Base-by-base conservation (phyloP, 2,329 filamentous ascomycete species). In the Stachybotrys chlorohalonatus region DNA sequence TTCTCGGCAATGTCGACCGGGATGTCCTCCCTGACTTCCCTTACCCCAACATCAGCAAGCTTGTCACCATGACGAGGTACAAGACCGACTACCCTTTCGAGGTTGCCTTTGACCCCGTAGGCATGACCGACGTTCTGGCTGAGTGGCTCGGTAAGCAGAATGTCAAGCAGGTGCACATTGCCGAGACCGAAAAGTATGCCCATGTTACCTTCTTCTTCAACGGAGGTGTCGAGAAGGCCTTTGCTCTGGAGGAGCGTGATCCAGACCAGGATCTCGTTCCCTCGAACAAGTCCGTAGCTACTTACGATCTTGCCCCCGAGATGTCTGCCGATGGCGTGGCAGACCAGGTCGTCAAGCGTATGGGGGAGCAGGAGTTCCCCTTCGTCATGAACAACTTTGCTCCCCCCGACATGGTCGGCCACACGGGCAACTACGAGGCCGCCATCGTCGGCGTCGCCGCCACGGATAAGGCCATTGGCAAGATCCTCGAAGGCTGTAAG, bases 321-420 rank as follows among this genome's bases (percentile, higher is more conserved):
- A 99, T 99, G 94, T 95, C 90, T 66, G 93, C 92, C 62, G 89
- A 86, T 63, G 88, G 81, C 49, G 94, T 99, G 13, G 94, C 90
- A 52, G 82, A 95, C 66, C 93, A 95, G 77, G 87, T 96, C 56
- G 83, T 78, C 71, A 94, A 96, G 80, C 86, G 92, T 56, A 86
- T 99, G 61, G 82, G 73, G 31, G 90, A 95, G 72, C 84, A 87
- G 67, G 85, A 89, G 68, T 96, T 92, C 75, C 91, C 94, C 68
- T 97, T 99, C 69, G 80, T 99, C 73, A 99, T 99, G 94, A 96
- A 97, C 85, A 99, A 99, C 84, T 97, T 99, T 74, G 94, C 94
- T 47, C 94, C 94, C 47, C 94, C 94, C 16, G 94, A 99, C 76
- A 99, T 99, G 94, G 94, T 99, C 61, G 94, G 94, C 63, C 94